Evolutionary conservation across 2,329 filamentous ascomycete genomes (phyloP).

Genomic region (Alternaria viburni): DNA sequence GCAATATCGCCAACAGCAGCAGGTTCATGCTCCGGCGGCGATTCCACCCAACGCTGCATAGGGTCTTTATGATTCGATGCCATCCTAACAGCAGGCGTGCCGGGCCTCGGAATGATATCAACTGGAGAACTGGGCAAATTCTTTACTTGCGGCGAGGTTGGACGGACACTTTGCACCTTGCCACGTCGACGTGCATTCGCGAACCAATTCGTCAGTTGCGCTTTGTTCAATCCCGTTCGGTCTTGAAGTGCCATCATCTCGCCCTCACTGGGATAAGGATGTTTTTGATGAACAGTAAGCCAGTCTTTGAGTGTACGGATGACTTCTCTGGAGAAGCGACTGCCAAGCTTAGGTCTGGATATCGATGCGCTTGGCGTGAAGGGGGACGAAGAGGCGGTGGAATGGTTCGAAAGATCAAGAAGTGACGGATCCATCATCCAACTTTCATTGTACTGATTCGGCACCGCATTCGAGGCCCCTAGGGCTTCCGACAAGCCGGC

Average conservation of each 20-base stretch:
- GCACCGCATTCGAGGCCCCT: neutral
- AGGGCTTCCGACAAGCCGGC: conserved; percentile 8
- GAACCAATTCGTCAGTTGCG: conserved; percentile 38
- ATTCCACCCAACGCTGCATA: conserved; percentile 38
- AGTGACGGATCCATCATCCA: conserved; percentile 7
- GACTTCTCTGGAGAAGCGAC: conserved; percentile 33
- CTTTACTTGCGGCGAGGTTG: conserved; percentile 13
- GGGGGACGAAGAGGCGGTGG: conserved; percentile 19
- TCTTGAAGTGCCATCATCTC: conserved; percentile 26
- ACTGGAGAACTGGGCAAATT: conserved; percentile 15
- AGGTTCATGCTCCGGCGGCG: conserved; percentile 37
- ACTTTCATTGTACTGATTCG: neutral
- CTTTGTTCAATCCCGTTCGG: conserved; percentile 31
- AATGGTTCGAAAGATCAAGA: conserved; percentile 14
- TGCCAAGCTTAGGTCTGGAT: conserved; percentile 22
- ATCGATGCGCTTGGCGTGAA: conserved; percentile 12
- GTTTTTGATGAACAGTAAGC: conserved; percentile 27
- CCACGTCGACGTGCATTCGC: conserved; percentile 36
- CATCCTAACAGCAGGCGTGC: conserved; percentile 24
- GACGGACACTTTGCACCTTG: conserved; percentile 20
- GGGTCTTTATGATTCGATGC: conserved; percentile 20
- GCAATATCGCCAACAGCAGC: conserved; percentile 31
- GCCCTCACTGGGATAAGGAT: conserved; percentile 31
- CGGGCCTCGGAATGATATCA: conserved; percentile 32
- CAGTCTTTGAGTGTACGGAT: conserved; percentile 32